phyloP scores from a whole-genome alignment of 2,329 filamentous ascomycete species.

The Cercospora janseana region DNA sequence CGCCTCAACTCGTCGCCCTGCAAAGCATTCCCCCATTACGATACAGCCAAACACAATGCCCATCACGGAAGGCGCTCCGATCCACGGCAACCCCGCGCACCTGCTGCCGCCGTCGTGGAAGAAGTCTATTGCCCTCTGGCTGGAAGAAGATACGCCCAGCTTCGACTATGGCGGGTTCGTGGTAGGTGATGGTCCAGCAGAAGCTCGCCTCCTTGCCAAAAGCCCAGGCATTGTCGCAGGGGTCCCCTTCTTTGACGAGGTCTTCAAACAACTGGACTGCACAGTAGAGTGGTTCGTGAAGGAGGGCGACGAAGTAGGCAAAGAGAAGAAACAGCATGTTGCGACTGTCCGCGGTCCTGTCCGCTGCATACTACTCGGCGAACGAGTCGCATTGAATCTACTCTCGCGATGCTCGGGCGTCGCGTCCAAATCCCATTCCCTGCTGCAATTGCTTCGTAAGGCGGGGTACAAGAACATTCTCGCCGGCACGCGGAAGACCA shows the following conservation, averaged over 20 bases:
- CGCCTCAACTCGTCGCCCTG: neutral
- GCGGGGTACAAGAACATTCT: slow-evolving; percentile 77
- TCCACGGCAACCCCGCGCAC: slow-evolving; percentile 62
- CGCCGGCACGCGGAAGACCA: slow-evolving; percentile 96
- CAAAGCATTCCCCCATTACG: neutral
- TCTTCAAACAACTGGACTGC: slow-evolving; percentile 87
- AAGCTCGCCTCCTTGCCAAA: slow-evolving; percentile 57
- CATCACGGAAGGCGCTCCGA: slow-evolving; percentile 53
- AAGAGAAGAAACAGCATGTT: slow-evolving; percentile 60
- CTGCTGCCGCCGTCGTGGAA: slow-evolving; percentile 86
- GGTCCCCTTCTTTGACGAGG: slow-evolving; percentile 91
- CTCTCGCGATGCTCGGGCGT: slow-evolving; percentile 89
- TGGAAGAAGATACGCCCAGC: slow-evolving; percentile 92
- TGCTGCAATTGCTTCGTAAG: slow-evolving; percentile 53
- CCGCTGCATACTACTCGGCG: slow-evolving; percentile 80
- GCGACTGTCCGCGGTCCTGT: slow-evolving; percentile 85
- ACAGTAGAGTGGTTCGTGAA: slow-evolving; percentile 79
- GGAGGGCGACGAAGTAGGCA: slow-evolving; percentile 69
- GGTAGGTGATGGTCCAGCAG: slow-evolving; percentile 65
- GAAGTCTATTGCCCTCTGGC: slow-evolving; percentile 74
- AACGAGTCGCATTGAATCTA: slow-evolving; percentile 88
- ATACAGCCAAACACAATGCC: slow-evolving; percentile 29
- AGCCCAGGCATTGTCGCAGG: slow-evolving; percentile 79
- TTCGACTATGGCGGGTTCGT: slow-evolving; percentile 98
- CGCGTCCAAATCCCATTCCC: slow-evolving; percentile 60